A percentile compares a stretch with the other conserved stretches of the same genome.
phyloP scores from a whole-genome alignment of 495 filamentous ascomycete genomes.

The Penicillium fimorum region DNA sequence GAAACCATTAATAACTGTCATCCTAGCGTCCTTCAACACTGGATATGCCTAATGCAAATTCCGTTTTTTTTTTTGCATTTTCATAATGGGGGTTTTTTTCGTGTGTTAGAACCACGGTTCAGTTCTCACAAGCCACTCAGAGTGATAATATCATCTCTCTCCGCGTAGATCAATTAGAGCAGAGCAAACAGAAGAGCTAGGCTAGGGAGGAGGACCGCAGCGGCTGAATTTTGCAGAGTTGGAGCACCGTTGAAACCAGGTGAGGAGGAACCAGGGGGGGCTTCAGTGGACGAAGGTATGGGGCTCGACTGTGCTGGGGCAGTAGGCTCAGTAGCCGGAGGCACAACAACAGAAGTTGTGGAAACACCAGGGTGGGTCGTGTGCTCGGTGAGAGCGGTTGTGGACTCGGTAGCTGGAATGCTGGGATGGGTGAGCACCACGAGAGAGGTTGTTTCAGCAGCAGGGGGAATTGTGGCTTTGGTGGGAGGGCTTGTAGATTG shows the following conservation, averaged over 20 bases:
- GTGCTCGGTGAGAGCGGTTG: constrained; percentile 1
- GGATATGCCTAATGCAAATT: constrained; percentile 13
- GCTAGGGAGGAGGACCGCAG: constrained; percentile 23
- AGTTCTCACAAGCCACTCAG: neutral
- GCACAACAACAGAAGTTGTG: neutral
- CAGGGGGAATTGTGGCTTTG: neutral
- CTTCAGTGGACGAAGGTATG: constrained; percentile 10
- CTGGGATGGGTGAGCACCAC: neutral
- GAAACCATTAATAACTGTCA: constrained; percentile 13
- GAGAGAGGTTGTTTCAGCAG: neutral
- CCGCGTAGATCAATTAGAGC: constrained; percentile 11
- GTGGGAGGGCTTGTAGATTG: constrained; percentile 9
- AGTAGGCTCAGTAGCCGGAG: constrained; percentile 11
- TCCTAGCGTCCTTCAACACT: constrained; percentile 8
- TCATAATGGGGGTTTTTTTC: neutral
- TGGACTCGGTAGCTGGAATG: neutral
- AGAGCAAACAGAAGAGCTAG: constrained; percentile 18
- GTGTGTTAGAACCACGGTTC: neutral
- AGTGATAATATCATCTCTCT: neutral
- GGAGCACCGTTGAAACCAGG: constrained; percentile 26
- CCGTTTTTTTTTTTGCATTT: constrained; percentile 7
- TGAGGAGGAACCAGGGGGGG: constrained; percentile 14
- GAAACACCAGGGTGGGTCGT: neutral
- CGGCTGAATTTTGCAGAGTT: constrained; percentile 20
- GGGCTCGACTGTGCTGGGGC: constrained; percentile 9